Percentiles rank a stretch among this genome's conserved stretches.
Conservation (phyloP, 805 yeast genomes). For the Starmerella bombi region DNA sequence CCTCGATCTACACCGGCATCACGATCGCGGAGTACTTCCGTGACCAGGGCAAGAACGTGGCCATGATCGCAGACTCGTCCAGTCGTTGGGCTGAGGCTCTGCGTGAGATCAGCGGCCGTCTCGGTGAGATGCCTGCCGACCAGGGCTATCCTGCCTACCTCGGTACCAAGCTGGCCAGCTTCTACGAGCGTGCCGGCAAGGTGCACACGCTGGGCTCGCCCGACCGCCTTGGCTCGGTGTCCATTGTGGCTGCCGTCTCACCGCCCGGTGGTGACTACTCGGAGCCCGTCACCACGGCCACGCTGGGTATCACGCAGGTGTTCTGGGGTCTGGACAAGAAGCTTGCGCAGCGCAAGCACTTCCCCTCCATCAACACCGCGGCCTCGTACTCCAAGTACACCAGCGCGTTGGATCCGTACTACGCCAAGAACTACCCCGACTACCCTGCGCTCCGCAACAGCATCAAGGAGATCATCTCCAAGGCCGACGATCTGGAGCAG, state of each 20-base stretch:
- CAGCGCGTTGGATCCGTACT: constrained; percentile 68
- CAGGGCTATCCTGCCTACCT: constrained; percentile 99
- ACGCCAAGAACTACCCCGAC: constrained; percentile 76
- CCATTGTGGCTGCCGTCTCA: constrained; percentile 99
- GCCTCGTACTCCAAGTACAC: constrained; percentile 96
- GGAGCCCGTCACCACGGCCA: constrained; percentile 97
- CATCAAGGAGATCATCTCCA: constrained; percentile 85
- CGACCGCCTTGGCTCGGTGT: constrained; percentile 90
- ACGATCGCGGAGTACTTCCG: constrained; percentile 98
- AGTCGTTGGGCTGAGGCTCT: constrained; percentile 99
- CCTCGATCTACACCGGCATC: constrained; percentile 97
- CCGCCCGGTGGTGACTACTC: constrained; percentile 99
- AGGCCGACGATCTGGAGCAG: constrained; percentile 97
- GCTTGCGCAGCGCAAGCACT: constrained; percentile 98
- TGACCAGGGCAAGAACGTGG: constrained; percentile 98
- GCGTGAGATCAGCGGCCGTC: constrained; percentile 99
- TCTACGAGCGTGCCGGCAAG: constrained; percentile 99
- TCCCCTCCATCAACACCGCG: constrained; percentile 95
- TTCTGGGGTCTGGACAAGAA: constrained; percentile 99
- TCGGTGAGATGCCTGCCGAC: constrained; percentile 99
- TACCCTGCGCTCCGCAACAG: constrained; percentile 82
- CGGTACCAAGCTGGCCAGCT: constrained; percentile 97
- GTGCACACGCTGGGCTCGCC: constrained; percentile 94
- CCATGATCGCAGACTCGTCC: constrained; percentile 99
- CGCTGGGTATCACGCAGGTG: constrained; percentile 98